Base-by-base conservation (phyloP, 2,329 filamentous ascomycete species). In the Venturia effusa region DNA sequence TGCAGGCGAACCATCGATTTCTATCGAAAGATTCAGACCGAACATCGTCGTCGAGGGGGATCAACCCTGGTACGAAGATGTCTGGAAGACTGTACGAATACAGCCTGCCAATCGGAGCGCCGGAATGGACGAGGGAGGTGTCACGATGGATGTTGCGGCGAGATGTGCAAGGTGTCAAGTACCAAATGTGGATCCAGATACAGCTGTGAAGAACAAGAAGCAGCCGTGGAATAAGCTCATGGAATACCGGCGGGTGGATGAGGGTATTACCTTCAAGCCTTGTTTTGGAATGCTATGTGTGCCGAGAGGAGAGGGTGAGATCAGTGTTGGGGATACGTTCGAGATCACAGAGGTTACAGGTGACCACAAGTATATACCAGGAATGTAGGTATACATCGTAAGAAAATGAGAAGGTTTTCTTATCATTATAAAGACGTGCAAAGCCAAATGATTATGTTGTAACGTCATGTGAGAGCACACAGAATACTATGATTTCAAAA, bases 281-380 rank as follows among this genome's bases (percentile, higher is more conserved):
- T 86, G 84, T 68, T 87, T 87, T 76, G 85, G 85, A 1, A 87
- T 88, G 85, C 71, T 87, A 69, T 82, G 83, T 70, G 82, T 83
- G 62, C 84, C 85, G 19, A 76, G 80, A 66, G 77, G 75, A 41
- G 81, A 85, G 54, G 83, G 84, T 66, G 70, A 75, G 59, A 69
- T 88, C 11, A 76, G 77, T 64, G 80, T 87, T 13, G 85, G 85
- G 0, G 84, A 83, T 79, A 77, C 72, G 68, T 74, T 88, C 65
- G 81, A 85, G 68, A 82, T 86, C 3, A 73, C 80, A 66, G 80
- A 81, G 69, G 81, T 82, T 67, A 87, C 84, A 59, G 76, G 78
- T 48, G 74, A 81, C 62, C 85, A 88, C 17, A 57, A 59, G 24
- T 63, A 57, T 39, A 57, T 60, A n/a, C 1, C 34, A 11, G 59